Evolutionary conservation across 176 grass and related monocot genomes (phyloP).

Genomic region (Puya raimondii): DNA sequence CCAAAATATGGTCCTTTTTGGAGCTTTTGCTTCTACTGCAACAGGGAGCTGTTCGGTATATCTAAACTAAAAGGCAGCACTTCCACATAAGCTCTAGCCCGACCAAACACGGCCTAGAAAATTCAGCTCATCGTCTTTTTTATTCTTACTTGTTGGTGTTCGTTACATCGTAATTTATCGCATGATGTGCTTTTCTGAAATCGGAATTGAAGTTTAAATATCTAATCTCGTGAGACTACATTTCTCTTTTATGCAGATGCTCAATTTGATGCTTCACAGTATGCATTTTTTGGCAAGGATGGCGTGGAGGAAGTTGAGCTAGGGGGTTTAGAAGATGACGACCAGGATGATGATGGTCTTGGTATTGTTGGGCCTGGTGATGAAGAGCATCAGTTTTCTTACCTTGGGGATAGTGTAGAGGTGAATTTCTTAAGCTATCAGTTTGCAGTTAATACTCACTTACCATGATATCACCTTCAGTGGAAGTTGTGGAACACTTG

Average conservation of each 20-base stretch:
- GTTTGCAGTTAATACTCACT: too few species aligned
- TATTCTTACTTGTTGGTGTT: background rate
- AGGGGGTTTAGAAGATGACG: conserved; percentile 23
- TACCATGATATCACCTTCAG: too few species aligned
- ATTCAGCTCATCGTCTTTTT: too few species aligned
- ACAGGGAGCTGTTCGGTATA: too few species aligned
- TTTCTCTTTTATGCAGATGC: conserved; percentile 8
- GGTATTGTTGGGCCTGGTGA: background rate
- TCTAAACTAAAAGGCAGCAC: too few species aligned
- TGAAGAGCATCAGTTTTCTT: conserved; percentile 23
- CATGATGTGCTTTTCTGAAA: background rate
- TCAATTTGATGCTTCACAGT: conserved; percentile 32
- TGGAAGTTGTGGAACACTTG: too few species aligned
- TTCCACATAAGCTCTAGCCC: too few species aligned
- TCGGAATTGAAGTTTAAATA: conserved; percentile 1
- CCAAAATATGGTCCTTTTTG: too few species aligned
- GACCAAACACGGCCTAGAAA: too few species aligned
- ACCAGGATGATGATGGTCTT: conserved; percentile 14
- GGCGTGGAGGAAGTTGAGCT: conserved; percentile 25
- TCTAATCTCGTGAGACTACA: background rate
- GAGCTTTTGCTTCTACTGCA: too few species aligned
- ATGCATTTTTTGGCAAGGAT: conserved; percentile 32
- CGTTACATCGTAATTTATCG: background rate
- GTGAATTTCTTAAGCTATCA: conserved; percentile 6
- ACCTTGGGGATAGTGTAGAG: conserved; percentile 21